phyloP scores from a whole-genome alignment of 225 moss, liverwort and hornwort genomes.

The Marchantia polymorpha region DNA sequence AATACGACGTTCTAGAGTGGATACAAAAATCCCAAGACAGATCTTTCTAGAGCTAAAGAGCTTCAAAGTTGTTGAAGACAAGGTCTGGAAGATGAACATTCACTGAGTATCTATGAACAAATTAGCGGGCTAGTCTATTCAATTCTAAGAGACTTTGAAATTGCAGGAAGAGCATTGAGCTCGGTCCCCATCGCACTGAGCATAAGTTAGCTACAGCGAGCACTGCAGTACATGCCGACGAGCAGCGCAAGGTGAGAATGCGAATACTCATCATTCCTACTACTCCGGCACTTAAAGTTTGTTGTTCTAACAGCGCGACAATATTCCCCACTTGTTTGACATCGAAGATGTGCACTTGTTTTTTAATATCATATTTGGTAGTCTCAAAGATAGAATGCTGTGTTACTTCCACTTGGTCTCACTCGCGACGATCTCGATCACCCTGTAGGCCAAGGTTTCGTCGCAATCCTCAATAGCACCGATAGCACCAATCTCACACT shows the following conservation, averaged over 20 bases:
- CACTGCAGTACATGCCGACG: neutral
- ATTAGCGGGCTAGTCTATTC: too few relatives aligned
- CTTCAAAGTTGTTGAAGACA: too few relatives aligned
- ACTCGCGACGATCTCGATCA: neutral
- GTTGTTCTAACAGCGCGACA: neutral
- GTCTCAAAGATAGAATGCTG: too few relatives aligned
- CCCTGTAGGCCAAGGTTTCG: constrained; percentile 10
- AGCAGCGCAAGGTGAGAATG: constrained; percentile 11
- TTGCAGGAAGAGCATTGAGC: constrained; percentile 25
- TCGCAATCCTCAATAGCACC: constrained; percentile 11
- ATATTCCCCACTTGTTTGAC: neutral
- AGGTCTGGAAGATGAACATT: too few relatives aligned
- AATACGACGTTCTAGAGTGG: too few relatives aligned
- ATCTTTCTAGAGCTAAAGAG: too few relatives aligned
- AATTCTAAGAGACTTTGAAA: neutral
- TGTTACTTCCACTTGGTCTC: neutral
- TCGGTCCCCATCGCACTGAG: constrained; percentile 11
- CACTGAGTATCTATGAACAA: neutral
- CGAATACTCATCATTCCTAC: neutral
- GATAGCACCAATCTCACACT: neutral
- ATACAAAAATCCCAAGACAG: too few relatives aligned
- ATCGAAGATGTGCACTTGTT: neutral
- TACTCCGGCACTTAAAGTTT: neutral
- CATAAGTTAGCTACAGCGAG: neutral
- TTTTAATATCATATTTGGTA: too few relatives aligned